Conservation (phyloP, 2,329 filamentous ascomycete genomes). For the Ceratocystis ficicola region DNA sequence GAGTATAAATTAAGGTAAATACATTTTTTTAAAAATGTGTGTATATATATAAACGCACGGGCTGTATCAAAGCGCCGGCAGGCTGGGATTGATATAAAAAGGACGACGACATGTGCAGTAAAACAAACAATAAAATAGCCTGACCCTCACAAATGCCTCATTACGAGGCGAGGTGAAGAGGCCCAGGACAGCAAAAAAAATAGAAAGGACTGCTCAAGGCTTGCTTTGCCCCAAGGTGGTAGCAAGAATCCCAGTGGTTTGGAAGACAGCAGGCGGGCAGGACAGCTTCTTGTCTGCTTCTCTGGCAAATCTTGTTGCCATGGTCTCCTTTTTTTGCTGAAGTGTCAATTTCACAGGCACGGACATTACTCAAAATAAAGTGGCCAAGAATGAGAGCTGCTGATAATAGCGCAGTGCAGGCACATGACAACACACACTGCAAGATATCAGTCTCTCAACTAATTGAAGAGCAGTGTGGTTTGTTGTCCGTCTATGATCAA, state of each 20-base stretch:
- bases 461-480: too few species aligned
- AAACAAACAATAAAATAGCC: not conserved
- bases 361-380: not conserved
- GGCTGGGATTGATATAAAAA: not conserved
- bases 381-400: too few species aligned
- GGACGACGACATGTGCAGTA: not conserved
- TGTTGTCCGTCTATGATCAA: not conserved
- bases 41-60: not conserved
- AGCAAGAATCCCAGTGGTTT: slow-evolving; percentile 1
- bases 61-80: slow-evolving; percentile 3
- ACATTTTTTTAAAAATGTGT: too few species aligned
- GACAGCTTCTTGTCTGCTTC: not conserved
- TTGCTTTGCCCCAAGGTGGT: not conserved
- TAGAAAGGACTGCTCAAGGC: not conserved
- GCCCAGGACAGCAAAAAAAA: not conserved
- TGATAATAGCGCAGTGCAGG: too few species aligned
- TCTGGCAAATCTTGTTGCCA: too few species aligned
- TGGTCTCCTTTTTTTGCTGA: not conserved
- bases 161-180: not conserved
- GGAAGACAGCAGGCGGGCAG: not conserved
- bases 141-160: not conserved
- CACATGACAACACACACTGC: too few species aligned
- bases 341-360: not conserved
- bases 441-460: too few species aligned
- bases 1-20: too few species aligned